Evolutionary conservation across 2,329 filamentous ascomycete genomes (phyloP), one percentile per base, ranked within the genome.

Genomic region (Alternaria gaisen): DNA sequence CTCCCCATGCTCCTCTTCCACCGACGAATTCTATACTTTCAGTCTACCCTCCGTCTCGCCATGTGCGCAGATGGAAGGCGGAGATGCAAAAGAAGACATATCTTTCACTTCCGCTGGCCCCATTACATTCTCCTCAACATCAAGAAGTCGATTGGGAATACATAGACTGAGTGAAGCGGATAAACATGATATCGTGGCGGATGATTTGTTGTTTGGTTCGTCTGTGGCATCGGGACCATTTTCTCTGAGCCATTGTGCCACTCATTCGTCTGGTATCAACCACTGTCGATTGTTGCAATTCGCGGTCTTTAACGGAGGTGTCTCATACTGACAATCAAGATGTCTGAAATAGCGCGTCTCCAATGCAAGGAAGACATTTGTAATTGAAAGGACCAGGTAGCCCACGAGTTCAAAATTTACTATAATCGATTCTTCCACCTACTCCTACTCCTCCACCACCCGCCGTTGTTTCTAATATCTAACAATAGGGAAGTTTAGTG

Each of bases 381-480:
- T 14, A 6, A 12, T 16, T 12, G 14, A 36, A 16, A 36, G 14
- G 32, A 36, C 12, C 14, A 36, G 32, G 32, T 12, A 1, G 14
- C 32, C 32, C 40, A 2, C 20, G 6, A 42, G 40, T 24, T 42
- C 20, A 24, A 24, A 42, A 24, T 22, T 14, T 42, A 16, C 11
- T 48, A 36, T 24, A 48, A 11, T 48, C 8, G 30, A 50, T 50
- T 50, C 46, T 38, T 50, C 32, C 46, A 38, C 30, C 46, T 36
- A 38, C 46, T 50, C 46, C 46, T 36, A 34, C 30, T n/a, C 30
- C 46, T 11, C 30, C 30, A 10, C 46, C 30, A 16, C 4, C 20
- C 11, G n/a, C 46, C 46, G 9, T 12, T 24, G 2, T 22, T 22
- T 50, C 46, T 50, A 50, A 38, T 50, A 38, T 50, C 46, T 50